Conservation (phyloP, 2,329 filamentous ascomycete genomes). For the Geosmithia morbida region DNA sequence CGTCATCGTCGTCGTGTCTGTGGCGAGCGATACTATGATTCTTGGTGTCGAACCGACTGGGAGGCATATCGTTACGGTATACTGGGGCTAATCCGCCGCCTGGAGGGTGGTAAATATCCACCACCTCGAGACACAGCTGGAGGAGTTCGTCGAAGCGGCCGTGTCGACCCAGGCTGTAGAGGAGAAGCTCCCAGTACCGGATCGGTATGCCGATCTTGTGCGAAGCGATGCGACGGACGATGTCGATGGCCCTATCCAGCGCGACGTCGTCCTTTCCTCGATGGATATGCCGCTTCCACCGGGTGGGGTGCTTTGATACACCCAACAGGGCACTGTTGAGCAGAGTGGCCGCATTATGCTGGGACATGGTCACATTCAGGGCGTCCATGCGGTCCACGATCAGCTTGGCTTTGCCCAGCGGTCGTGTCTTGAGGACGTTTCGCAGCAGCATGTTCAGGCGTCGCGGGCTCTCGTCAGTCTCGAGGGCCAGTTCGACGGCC, state of each 20-base stretch:
- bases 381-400: slow-evolving; percentile 18
- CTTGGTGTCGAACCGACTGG: neutral
- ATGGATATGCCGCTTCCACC: slow-evolving; percentile 3
- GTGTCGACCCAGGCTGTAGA: slow-evolving; percentile 28
- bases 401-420: slow-evolving; percentile 9
- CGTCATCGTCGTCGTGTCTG: neutral
- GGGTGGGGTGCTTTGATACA: slow-evolving; percentile 13
- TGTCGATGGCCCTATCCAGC: slow-evolving; percentile 15
- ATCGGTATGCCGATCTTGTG: slow-evolving; percentile 19
- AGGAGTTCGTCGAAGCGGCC: slow-evolving; percentile 29
- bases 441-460: slow-evolving; percentile 10
- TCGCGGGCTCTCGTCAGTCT: slow-evolving; percentile 2
- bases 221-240: slow-evolving; percentile 12
- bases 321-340: slow-evolving; percentile 11
- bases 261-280: slow-evolving; percentile 7
- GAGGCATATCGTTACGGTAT: slow-evolving; percentile 26
- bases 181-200: slow-evolving; percentile 24
- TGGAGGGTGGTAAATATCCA: slow-evolving; percentile 20
- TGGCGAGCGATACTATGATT: neutral
- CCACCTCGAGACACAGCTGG: slow-evolving; percentile 25
- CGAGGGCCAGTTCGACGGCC: slow-evolving; percentile 14
- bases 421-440: slow-evolving; percentile 5
- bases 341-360: slow-evolving; percentile 11
- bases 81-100: slow-evolving; percentile 22
- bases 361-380: slow-evolving; percentile 11